Base-by-base conservation (phyloP, 2,329 filamentous ascomycete species). In the Aspergillus sp. region DNA sequence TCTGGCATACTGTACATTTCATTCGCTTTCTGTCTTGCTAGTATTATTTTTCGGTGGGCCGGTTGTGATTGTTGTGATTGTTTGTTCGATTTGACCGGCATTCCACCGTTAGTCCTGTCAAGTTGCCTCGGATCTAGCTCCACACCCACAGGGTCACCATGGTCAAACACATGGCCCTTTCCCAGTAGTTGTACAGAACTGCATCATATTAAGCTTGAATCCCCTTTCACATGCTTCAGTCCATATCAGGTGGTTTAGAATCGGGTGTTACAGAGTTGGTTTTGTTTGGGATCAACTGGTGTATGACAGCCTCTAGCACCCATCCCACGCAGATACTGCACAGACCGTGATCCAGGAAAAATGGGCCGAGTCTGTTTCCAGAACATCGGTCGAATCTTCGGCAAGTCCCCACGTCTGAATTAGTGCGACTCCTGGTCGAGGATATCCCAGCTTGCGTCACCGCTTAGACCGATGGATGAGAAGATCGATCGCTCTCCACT, bases 401-500 rank as follows among this genome's bases (percentile, higher is more conserved):
- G 41, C 25, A 47, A 32, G 38, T 25, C 53, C 43, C 19, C 53
- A 55, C 43, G 53, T 13, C 10, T 19, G 53, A 47, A 39, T 15
- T 45, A 55, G 53, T 43, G 43, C 53, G 23, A 21, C 43, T 30
- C 41, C 15, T 43, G 12, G 32, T 36, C 53, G 32, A 19, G 39
- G 53, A 19, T 30, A 55, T 55, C 53, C 52, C 39, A 12, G 19
- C 25, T 55, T 47, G 43, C 53, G 41, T 43, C 53, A 55, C 39
- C 53, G 53, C 53, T 45, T 45, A 9, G 39, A 15, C 39, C 41
- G 52, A 43, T 43, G 53, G 30, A 55, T 15, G 53, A 47, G 23
- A 21, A 45, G 23, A 21, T 32, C 9, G 25, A 21, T 21, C 9
- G 25, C 59, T 61, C 54, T 55, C 62, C 59, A 62, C 62, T 13